phyloP scores from a whole-genome alignment of 2,329 filamentous ascomycete genomes.

The Verticillium zaregamsianum region DNA sequence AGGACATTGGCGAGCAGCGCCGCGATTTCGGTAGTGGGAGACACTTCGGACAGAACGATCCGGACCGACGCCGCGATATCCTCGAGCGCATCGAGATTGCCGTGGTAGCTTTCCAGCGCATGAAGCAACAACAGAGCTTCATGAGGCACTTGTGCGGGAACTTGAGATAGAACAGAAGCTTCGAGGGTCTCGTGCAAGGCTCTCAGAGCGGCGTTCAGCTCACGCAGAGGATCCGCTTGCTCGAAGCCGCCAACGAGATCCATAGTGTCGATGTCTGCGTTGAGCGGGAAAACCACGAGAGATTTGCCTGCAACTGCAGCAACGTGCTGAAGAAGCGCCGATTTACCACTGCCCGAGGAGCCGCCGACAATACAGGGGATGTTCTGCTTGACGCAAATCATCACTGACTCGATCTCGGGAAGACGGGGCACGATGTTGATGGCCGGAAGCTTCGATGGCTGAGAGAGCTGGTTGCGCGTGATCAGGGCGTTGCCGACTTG shows the following conservation, averaged over 20 bases:
- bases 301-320: constrained; percentile 74
- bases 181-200: constrained; percentile 48
- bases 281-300: constrained; percentile 81
- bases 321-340: constrained; percentile 70
- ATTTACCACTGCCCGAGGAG: constrained; percentile 82
- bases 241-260: constrained; percentile 97
- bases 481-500: constrained; percentile 79
- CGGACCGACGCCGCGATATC: constrained; percentile 33
- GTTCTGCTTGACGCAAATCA: constrained; percentile 80
- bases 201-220: constrained; percentile 55
- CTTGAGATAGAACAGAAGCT: constrained; percentile 39
- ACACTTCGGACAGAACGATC: constrained; percentile 33
- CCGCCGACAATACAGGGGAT: constrained; percentile 90
- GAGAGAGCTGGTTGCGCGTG: constrained; percentile 50
- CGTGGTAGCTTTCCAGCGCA: constrained; percentile 38
- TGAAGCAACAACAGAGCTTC: constrained; percentile 48
- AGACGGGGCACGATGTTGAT: constrained; percentile 55
- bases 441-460: constrained; percentile 46
- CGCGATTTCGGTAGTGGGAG: constrained; percentile 41
- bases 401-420: constrained; percentile 74
- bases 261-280: constrained; percentile 94
- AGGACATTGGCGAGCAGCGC: constrained; percentile 43
- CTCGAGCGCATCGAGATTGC: constrained; percentile 32
- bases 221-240: constrained; percentile 78
- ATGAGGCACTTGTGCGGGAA: constrained; percentile 42